These are phyloP conservation scores for Pestalotiopsis sp. DNA, from an alignment of 2,329 filamentous ascomycete species.

Conservation along the genomic window DNA sequence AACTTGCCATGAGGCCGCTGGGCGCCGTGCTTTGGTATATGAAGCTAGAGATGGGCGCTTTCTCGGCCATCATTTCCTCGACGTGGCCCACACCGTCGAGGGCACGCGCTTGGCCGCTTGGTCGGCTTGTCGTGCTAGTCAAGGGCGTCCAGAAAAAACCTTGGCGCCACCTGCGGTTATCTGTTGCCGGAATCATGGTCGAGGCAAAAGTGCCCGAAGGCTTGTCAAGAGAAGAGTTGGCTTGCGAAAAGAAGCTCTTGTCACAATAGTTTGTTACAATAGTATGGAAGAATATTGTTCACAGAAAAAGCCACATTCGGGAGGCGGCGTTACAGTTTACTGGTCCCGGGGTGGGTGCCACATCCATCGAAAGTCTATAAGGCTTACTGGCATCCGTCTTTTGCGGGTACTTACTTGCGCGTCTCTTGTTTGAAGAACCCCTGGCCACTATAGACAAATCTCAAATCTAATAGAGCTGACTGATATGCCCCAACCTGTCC, in stretches of 20 bases:
- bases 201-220: neutral
- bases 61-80: neutral
- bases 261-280: neutral
- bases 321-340: too few species aligned
- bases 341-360: too few species aligned
- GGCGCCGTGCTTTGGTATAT: neutral
- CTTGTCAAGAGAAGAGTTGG: neutral
- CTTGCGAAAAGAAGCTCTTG: neutral
- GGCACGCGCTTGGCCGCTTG: neutral
- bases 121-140: neutral
- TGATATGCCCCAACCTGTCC: too few species aligned
- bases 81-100: neutral
- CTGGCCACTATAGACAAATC: too few species aligned
- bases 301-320: too few species aligned
- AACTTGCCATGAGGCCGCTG: neutral
- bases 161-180: neutral
- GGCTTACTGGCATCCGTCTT: too few species aligned
- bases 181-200: neutral
- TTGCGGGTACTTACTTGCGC: too few species aligned
- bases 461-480: too few species aligned
- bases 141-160: neutral
- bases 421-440: too few species aligned
- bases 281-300: too few species aligned
- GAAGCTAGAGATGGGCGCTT: neutral
- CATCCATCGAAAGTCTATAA: too few species aligned